These are phyloP conservation scores for Dipodascus albidus DNA, from an alignment of 805 yeast species.

Conservation along the genomic window DNA sequence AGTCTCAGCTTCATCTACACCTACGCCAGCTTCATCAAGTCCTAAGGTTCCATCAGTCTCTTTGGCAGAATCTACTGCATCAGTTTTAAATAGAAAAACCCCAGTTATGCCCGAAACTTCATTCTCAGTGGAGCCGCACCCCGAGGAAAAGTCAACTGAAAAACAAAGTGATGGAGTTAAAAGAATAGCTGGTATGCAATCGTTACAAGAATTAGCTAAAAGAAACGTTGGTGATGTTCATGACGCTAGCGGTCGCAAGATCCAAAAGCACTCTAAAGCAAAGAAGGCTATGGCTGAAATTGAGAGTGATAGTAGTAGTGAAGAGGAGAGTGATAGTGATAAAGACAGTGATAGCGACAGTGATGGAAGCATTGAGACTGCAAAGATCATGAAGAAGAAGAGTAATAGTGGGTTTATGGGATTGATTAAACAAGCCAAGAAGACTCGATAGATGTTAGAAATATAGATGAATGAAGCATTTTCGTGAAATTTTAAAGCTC, in stretches of 20 bases:
- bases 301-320: neutral
- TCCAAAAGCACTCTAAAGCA: neutral
- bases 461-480: no score
- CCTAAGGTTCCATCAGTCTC: neutral
- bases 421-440: neutral
- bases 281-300: neutral
- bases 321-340: neutral
- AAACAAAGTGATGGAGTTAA: no score
- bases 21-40: neutral
- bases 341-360: neutral
- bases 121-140: no score
- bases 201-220: neutral
- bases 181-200: constrained; percentile 1
- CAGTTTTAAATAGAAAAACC: neutral
- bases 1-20: neutral
- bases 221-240: neutral
- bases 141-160: neutral
- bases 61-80: neutral
- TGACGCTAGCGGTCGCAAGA: neutral
- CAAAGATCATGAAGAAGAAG: neutral
- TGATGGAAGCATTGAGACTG: neutral
- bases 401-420: neutral
- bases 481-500: no score
- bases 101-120: no score
- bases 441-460: no score